Base-by-base conservation (phyloP, 805 yeast genomes). In the Starmerella khaoyaiensis region DNA sequence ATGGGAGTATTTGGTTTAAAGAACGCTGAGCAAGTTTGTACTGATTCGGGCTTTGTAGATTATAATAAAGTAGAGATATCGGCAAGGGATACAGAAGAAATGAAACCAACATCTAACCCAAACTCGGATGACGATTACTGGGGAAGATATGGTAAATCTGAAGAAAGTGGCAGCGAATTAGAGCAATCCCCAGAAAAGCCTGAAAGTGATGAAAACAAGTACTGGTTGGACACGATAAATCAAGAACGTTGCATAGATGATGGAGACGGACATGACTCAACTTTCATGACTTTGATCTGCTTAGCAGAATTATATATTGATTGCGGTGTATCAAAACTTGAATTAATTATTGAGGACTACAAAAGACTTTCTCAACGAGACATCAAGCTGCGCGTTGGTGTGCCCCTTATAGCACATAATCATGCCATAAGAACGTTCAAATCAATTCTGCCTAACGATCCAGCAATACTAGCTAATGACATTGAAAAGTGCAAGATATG, bases 1-100 rank as follows among this genome's bases (percentile, higher is more conserved):
- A 35, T 47, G n/a, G 53, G 49, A 11, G 24, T 40, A 3, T 37
- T 45, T 18, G 18, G 40, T 4, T 10, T 41, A 9, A 29, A 10
- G 12, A 21, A 34, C n/a, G n/a, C n/a, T n/a, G n/a, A n/a, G n/a
- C n/a, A n/a, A n/a, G n/a, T n/a, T n/a, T n/a, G n/a, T n/a, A n/a
- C n/a, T n/a, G n/a, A n/a, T n/a, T n/a, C n/a, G n/a, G n/a, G n/a
- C n/a, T n/a, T n/a, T n/a, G n/a, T n/a, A n/a, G n/a, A n/a, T n/a
- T n/a, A n/a, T n/a, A n/a, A n/a, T n/a, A n/a, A n/a, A n/a, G n/a
- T n/a, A n/a, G n/a, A n/a, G n/a, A n/a, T n/a, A n/a, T n/a, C n/a
- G n/a, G n/a, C n/a, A n/a, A n/a, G n/a, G n/a, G n/a, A n/a, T n/a
- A n/a, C n/a, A 12, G 32, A 29, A 23, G 21, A 12, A 23, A 12